These are phyloP conservation scores for Platanthera zijinensis DNA, from an alignment of 106 monocot species.

Conservation along the genomic window DNA sequence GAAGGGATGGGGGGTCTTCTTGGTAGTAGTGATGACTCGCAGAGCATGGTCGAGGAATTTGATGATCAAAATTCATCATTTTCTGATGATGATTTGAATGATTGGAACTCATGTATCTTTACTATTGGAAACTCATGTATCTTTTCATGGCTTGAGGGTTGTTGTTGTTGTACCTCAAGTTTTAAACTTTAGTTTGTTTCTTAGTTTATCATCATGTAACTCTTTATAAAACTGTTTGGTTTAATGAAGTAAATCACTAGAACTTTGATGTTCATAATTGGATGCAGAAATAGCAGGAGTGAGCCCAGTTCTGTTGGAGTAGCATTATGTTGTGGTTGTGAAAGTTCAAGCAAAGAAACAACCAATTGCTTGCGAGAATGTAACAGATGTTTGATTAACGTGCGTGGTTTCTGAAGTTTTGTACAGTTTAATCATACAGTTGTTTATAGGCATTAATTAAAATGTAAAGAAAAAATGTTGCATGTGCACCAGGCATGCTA, in stretches of 20 bases:
- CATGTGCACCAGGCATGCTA: conserved; percentile 96
- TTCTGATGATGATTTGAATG: too few species aligned
- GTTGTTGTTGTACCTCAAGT: too few species aligned
- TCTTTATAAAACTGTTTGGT: neutral
- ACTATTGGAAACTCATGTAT: too few species aligned
- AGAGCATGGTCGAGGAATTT: too few species aligned
- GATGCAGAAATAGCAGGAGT: conserved; percentile 20
- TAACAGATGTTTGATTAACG: too few species aligned
- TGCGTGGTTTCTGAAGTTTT: conserved; percentile 11
- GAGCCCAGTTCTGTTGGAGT: conserved; percentile 27
- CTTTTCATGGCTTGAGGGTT: too few species aligned
- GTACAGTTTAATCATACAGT: neutral
- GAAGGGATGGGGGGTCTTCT: too few species aligned
- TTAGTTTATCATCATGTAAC: neutral
- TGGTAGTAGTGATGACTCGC: too few species aligned
- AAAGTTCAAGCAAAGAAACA: conserved; percentile 62
- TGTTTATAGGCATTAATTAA: conserved; percentile 7
- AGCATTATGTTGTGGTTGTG: conserved; percentile 82
- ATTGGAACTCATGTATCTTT: too few species aligned
- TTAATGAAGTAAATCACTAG: too few species aligned
- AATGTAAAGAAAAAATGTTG: conserved; percentile 8
- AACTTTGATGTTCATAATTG: neutral
- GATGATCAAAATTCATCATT: too few species aligned
- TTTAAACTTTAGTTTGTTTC: too few species aligned
- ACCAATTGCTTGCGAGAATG: conserved; percentile 55